Evolutionary conservation across 2,329 filamentous ascomycete species (phyloP).

Genomic region (Aspergillaceae sp.): DNA sequence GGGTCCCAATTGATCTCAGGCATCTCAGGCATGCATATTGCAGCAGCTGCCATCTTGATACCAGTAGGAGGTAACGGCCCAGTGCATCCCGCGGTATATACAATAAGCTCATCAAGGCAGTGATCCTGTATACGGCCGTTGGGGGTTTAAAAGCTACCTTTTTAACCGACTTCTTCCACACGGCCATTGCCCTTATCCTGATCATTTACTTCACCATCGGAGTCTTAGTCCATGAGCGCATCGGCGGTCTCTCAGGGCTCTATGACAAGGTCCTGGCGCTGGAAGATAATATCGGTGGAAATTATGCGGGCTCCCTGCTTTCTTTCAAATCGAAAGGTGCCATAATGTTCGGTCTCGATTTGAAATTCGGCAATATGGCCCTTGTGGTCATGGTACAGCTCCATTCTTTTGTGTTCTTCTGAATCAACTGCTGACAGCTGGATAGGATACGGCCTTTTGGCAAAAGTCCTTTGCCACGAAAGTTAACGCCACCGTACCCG

Average conservation of each 20-base stretch:
- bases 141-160: conserved; percentile 45
- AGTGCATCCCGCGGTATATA: not conserved
- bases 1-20: conserved; percentile 40
- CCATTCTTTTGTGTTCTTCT: not conserved
- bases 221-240: conserved; percentile 35
- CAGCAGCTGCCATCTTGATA: conserved; percentile 40
- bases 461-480: conserved; percentile 46
- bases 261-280: conserved; percentile 40
- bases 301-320: conserved; percentile 41
- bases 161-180: conserved; percentile 43
- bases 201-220: conserved; percentile 42
- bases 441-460: conserved; percentile 44
- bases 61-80: conserved; percentile 33
- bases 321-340: conserved; percentile 42
- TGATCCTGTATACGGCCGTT: conserved; percentile 42
- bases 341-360: conserved; percentile 39
- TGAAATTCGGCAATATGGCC: conserved; percentile 44
- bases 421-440: not conserved
- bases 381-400: conserved; percentile 40
- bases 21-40: conserved; percentile 41
- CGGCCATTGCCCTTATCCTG: conserved; percentile 40
- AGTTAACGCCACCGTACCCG: conserved; percentile 40
- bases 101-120: conserved; percentile 13
- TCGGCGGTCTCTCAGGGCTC: conserved; percentile 37
- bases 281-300: conserved; percentile 38